Evolutionary conservation across 2,329 filamentous ascomycete species (phyloP), one percentile per base, ranked within the genome.

Genomic region (Torrubiella hemipterigena): DNA sequence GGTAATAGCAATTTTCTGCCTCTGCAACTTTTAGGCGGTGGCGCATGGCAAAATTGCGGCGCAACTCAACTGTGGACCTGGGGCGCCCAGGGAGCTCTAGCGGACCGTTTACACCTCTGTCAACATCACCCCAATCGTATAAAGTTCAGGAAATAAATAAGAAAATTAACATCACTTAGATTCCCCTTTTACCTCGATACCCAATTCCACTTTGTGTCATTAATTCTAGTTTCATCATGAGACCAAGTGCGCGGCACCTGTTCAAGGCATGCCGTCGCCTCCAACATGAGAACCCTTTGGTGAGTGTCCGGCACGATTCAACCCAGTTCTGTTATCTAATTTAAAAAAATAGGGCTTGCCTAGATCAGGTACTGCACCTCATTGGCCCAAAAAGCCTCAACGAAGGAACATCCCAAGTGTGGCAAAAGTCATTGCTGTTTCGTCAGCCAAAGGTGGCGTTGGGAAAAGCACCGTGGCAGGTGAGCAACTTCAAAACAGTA

Each of bases 371-470:
- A 63, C 60, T 3, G 57, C 60, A 5, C 59, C 60, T 3, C 55
- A 39, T n/a, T 63, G 60, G 58, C 75, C 83, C 32, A 83, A 84
- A 16, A 68, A 93, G 9, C 89, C 91, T 0, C 73, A 85, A 44
- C 78, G 81, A 47, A 73, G 84, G 41, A 77, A 73, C 44, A 93
- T 98, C 43, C 70, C 72, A 17, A 77, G 87, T 51, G 89, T 98
- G 16, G 72, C 76, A 42, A 94, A 93, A 52, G 77, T 95, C n/a
- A 74, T 98, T 36, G 86, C 87, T n/a, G 84, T 98, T 11, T 94
- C 86, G 4, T 96, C 87, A 2, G 91, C 91, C 11, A 98, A 98
- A 51, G 91, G 91, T 3, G 91, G 91, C n/a, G 91, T 98, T 1
- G 91, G 91, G 2, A 98, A 98, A 53, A 94, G 85, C 44, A 98